These are phyloP conservation scores for Pseudogymnoascus pannorum DNA, from an alignment of 2,329 filamentous ascomycete species.

Conservation along the genomic window DNA sequence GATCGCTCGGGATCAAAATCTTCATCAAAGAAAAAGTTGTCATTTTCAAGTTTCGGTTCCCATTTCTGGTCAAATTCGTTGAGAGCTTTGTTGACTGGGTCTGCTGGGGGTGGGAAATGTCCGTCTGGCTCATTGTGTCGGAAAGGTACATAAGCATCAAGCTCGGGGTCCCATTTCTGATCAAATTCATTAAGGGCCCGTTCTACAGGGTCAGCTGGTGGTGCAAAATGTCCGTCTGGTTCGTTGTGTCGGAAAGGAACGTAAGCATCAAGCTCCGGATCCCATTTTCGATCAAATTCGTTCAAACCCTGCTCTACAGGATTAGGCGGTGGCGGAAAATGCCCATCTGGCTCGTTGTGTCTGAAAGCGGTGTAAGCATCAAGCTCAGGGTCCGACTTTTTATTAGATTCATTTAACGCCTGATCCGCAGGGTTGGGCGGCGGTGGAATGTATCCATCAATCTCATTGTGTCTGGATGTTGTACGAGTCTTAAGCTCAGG, in stretches of 20 bases:
- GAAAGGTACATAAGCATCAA: constrained; percentile 17
- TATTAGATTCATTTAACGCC: constrained; percentile 23
- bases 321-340: constrained; percentile 17
- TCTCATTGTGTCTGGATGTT: constrained; percentile 29
- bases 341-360: constrained; percentile 32
- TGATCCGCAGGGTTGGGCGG: constrained; percentile 29
- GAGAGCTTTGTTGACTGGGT: constrained; percentile 8
- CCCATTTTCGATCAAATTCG: constrained; percentile 8
- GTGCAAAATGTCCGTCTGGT: constrained; percentile 19
- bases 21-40: constrained; percentile 9
- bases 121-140: constrained; percentile 22
- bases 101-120: constrained; percentile 17
- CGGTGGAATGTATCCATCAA: constrained; percentile 31
- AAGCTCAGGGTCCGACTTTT: background rate
- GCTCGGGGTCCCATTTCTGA: constrained; percentile 20
- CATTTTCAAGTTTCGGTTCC: constrained; percentile 5
- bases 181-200: background rate
- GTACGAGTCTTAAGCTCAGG: constrained; percentile 12
- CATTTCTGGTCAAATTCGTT: constrained; percentile 9
- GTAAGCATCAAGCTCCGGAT: constrained; percentile 25
- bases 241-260: constrained; percentile 21
- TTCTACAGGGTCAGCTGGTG: constrained; percentile 13
- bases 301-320: constrained; percentile 3
- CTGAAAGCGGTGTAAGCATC: constrained; percentile 29
- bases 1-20: background rate